Base-by-base conservation (phyloP, 2,329 filamentous ascomycete genomes). In the Rosellinia necatrix region DNA sequence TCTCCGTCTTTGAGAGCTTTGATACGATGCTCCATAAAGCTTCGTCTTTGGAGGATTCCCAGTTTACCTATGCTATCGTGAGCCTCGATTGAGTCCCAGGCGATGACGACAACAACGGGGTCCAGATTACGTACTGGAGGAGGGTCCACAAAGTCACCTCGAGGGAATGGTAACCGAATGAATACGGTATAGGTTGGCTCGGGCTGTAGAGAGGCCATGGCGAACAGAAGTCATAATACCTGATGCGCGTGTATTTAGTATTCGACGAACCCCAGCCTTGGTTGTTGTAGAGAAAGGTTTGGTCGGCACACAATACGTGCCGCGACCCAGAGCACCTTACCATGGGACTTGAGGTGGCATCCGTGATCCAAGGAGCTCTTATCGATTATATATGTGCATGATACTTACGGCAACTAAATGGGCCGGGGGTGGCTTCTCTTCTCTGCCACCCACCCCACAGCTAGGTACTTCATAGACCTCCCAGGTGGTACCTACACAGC, bases 11-110 rank as follows among this genome's bases (percentile, higher is more conserved):
- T 2, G 90, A 86, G 27, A 88, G 86, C 59, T 87, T 87, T 0
- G 92, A 96, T 5, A 97, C 83, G 48, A 96, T 85, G 72, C 90
- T 90, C 94, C 94, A 99, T 13, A 99, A 75, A 8, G 86, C 86
- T 57, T 91, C 89, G 69, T 97, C 94, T 72, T 97, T 97, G 19
- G 82, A 78, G 1, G 88, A 82, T 73, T 92, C 87, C 94, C 94
- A 99, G 72, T 91, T 85, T 52, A 94, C 87, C 91, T 96, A 55
- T 22, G 13, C 19, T 5, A 25, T 41, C 12, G 49, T 56, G 22
- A 59, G 56, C 27, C 22, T 34, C 40, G 13, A 17, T n/a, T 21
- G 15, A 10, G 24, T n/a, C n/a, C n/a, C n/a, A n/a, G 42, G 35
- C n/a, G 42, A 19, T 55, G 44, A 19, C 13, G 44, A 15, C 4